phyloP scores from a whole-genome alignment of 1,284 basidiomycete species.

The Lentinula novae-zelandiae region DNA sequence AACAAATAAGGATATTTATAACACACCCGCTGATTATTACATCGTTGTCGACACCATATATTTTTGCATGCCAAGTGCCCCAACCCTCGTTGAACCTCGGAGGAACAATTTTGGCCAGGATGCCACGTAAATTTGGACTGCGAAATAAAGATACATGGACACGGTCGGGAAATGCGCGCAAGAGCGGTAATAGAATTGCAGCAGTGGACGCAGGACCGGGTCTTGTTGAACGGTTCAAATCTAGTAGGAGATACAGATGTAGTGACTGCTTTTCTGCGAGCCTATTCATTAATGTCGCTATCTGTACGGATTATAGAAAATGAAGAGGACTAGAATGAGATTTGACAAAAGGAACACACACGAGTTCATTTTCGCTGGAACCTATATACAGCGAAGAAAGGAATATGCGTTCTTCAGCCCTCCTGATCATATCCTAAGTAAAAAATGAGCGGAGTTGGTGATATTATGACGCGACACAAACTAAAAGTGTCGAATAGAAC shows the following conservation, averaged over 20 bases:
- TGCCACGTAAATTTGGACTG: conserved; percentile 79
- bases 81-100: conserved; percentile 96
- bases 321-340: not conserved
- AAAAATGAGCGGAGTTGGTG: too few relatives aligned
- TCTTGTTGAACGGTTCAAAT: conserved; percentile 90
- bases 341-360: conserved; percentile 31
- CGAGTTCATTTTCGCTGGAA: conserved; percentile 64
- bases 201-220: conserved; percentile 76
- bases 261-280: conserved; percentile 61
- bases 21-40: conserved; percentile 91
- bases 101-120: conserved; percentile 78
- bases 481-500: conserved; percentile 38
- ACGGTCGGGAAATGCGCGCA: conserved; percentile 69
- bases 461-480: conserved; percentile 18
- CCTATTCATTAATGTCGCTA: conserved; percentile 60
- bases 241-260: conserved; percentile 75
- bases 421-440: conserved; percentile 65
- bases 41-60: conserved; percentile 92
- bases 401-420: conserved; percentile 75
- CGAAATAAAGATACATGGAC: conserved; percentile 81
- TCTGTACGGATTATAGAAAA: conserved; percentile 36
- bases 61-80: conserved; percentile 98
- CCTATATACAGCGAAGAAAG: conserved; percentile 87
- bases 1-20: conserved; percentile 4
- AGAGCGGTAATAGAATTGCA: conserved; percentile 68